These are phyloP conservation scores for Lojkania enalia DNA, from an alignment of 2,329 filamentous ascomycete species.

Conservation along the genomic window DNA sequence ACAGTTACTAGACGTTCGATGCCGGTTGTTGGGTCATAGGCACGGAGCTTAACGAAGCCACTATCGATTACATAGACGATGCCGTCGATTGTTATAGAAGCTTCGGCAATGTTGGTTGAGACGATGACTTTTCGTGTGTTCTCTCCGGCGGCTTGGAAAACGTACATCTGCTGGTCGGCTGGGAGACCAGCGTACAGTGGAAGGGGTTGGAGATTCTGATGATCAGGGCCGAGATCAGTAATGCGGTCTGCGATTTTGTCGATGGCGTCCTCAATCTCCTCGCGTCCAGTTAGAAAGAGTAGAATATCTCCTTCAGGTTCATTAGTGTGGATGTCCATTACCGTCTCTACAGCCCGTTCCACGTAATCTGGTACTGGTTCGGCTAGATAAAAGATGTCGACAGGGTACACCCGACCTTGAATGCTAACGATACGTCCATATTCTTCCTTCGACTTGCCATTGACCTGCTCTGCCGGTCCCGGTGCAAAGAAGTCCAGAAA, in stretches of 20 bases:
- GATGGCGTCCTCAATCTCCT: constrained; percentile 86
- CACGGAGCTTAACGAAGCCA: constrained; percentile 87
- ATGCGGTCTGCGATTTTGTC: constrained; percentile 76
- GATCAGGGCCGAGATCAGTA: constrained; percentile 62
- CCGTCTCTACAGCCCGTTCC: constrained; percentile 77
- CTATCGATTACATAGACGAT: constrained; percentile 90
- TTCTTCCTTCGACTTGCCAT: constrained; percentile 45
- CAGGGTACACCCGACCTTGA: constrained; percentile 85
- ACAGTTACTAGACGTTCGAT: constrained; percentile 86
- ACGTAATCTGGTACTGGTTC: constrained; percentile 83
- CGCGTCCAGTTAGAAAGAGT: constrained; percentile 87
- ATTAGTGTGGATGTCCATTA: constrained; percentile 82
- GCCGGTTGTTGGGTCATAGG: constrained; percentile 80
- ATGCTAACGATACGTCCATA: constrained; percentile 74
- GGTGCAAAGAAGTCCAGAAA: constrained; percentile 78
- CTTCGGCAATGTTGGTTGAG: constrained; percentile 94
- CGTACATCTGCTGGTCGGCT: constrained; percentile 90
- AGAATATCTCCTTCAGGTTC: constrained; percentile 85
- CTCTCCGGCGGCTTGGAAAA: constrained; percentile 82
- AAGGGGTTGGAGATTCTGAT: constrained; percentile 67
- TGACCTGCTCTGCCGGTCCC: constrained; percentile 45
- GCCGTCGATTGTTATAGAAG: constrained; percentile 89
- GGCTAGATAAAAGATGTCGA: constrained; percentile 82
- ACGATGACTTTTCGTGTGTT: constrained; percentile 90
- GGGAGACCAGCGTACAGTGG: constrained; percentile 88